These are phyloP conservation scores for Amniculicola lignicola DNA, from an alignment of 495 filamentous ascomycete species.

Conservation along the genomic window DNA sequence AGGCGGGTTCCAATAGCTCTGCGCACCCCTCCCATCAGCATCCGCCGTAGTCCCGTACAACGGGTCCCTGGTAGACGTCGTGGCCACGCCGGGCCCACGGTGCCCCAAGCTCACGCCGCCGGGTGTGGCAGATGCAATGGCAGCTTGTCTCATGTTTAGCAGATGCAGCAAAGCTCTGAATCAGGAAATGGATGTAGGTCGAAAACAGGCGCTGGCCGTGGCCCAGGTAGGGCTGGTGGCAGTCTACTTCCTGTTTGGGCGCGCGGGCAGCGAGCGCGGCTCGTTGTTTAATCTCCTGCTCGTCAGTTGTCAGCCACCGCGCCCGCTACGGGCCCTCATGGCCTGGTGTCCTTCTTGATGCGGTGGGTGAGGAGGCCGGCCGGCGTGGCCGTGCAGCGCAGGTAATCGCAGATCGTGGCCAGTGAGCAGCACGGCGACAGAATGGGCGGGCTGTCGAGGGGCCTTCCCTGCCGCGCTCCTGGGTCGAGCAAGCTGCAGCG, in stretches of 20 bases:
- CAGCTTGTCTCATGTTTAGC: constrained; percentile 10
- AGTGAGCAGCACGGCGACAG: constrained; percentile 3
- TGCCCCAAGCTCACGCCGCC: constrained; percentile 8
- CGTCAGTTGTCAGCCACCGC: constrained; percentile 24
- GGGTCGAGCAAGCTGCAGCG: constrained; percentile 25
- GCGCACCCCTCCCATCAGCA: constrained; percentile 14
- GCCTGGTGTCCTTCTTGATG: too few relatives aligned
- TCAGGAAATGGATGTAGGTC: neutral
- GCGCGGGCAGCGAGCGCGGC: neutral
- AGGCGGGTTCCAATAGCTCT: constrained; percentile 16
- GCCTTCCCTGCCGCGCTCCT: constrained; percentile 10
- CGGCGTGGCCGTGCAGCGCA: constrained; percentile 5
- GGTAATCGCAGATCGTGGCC: constrained; percentile 1
- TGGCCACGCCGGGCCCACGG: neutral
- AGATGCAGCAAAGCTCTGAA: constrained; percentile 7
- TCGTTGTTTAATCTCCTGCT: constrained; percentile 25
- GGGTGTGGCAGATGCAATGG: constrained; percentile 26
- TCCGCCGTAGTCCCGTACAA: constrained; percentile 10
- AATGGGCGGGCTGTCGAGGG: constrained; percentile 1
- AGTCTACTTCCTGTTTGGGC: constrained; percentile 17
- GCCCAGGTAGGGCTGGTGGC: constrained; percentile 7
- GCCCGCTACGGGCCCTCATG: constrained; percentile 9
- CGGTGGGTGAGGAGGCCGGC: too few relatives aligned
- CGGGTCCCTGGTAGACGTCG: constrained; percentile 10
- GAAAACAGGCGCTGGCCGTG: constrained; percentile 1